These are phyloP conservation scores for Prosopis cineraria DNA, from an alignment of 306 rosid genomes.

Conservation along the genomic window DNA sequence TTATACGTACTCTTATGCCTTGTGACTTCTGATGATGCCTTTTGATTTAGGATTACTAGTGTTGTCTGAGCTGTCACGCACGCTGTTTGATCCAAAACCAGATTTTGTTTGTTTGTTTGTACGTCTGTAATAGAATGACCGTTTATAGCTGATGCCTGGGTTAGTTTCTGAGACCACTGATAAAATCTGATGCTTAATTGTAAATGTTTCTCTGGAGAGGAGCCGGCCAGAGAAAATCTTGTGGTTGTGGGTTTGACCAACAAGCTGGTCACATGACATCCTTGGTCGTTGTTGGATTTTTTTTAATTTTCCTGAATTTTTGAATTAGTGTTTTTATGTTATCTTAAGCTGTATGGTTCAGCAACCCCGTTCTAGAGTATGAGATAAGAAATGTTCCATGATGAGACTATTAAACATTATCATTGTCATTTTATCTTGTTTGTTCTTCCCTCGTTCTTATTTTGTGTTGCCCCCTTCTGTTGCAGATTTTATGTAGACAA, in stretches of 20 bases:
- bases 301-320: conserved; percentile 32
- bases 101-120: background rate
- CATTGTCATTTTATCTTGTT: background rate
- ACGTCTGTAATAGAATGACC: conserved; percentile 26
- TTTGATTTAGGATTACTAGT: conserved; percentile 18
- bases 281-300: conserved; percentile 26
- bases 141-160: conserved; percentile 23
- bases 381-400: background rate
- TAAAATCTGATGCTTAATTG: background rate
- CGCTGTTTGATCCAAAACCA: conserved; percentile 52
- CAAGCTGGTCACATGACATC: conserved; percentile 19
- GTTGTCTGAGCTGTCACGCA: conserved; percentile 32
- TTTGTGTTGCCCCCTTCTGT: background rate
- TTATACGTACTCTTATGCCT: conserved; percentile 13
- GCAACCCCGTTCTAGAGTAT: conserved; percentile 15
- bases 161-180: conserved; percentile 25
- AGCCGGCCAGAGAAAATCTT: conserved; percentile 32
- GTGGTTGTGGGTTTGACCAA: conserved; percentile 37
- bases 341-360: conserved; percentile 6
- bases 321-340: conserved; percentile 13
- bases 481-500: conserved; percentile 88
- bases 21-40: conserved; percentile 24
- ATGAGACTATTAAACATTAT: background rate
- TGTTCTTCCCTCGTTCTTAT: conserved; percentile 1
- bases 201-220: conserved; percentile 27